These are phyloP conservation scores for Conticribra weissflogii DNA, from an alignment of 108 stramenopile genomes.

Conservation along the genomic window DNA sequence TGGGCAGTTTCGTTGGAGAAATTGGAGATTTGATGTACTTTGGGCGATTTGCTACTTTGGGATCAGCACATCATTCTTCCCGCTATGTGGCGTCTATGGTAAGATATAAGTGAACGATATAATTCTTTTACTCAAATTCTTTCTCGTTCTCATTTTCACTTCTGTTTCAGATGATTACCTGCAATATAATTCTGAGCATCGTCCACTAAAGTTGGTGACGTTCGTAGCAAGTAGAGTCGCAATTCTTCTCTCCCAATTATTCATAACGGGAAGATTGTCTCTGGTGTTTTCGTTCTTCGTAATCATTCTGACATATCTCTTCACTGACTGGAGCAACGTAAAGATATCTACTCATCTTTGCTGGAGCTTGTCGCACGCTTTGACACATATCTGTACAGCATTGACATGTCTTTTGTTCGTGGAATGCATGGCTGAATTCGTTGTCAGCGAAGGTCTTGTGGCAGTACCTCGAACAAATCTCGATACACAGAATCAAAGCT, in stretches of 20 bases:
- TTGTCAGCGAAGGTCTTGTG: constrained; percentile 49
- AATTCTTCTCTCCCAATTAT: constrained; percentile 35
- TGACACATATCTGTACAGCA: constrained; percentile 48
- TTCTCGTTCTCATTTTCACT: too few species aligned
- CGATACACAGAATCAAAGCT: constrained; percentile 26
- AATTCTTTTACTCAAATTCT: background rate
- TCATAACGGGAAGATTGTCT: constrained; percentile 52
- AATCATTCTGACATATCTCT: constrained; percentile 15
- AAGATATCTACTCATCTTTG: constrained; percentile 32
- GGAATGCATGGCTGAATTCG: constrained; percentile 57
- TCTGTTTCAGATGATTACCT: constrained; percentile 35
- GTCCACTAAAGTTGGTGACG: constrained; percentile 12
- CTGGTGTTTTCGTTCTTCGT: constrained; percentile 36
- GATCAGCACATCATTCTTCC: constrained; percentile 59
- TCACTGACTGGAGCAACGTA: constrained; percentile 44
- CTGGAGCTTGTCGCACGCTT: constrained; percentile 43
- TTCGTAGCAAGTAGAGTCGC: constrained; percentile 41
- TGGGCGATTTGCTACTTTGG: constrained; percentile 57
- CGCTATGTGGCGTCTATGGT: constrained; percentile 64
- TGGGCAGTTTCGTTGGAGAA: constrained; percentile 59
- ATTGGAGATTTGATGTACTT: constrained; percentile 64
- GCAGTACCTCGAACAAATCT: too few species aligned
- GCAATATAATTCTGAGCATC: constrained; percentile 43
- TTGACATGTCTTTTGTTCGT: constrained; percentile 53
- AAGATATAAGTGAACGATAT: background rate